These are phyloP conservation scores for Akebia trifoliata DNA, from an alignment of 164 flowering plant species.

Conservation along the genomic window DNA sequence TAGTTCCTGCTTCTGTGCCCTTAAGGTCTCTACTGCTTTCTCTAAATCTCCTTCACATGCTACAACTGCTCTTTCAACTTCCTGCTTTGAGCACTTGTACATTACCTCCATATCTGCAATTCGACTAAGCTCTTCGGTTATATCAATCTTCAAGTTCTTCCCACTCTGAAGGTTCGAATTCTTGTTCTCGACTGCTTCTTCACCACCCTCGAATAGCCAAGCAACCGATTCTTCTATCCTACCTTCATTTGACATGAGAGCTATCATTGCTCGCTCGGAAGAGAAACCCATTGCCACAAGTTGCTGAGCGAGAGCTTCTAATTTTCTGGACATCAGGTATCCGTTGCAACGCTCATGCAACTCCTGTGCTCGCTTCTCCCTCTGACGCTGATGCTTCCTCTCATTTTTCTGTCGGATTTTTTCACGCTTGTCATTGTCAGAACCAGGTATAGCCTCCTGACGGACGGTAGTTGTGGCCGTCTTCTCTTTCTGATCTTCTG, in stretches of 20 bases:
- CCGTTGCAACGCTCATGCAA: constrained; percentile 78
- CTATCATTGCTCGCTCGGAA: constrained; percentile 79
- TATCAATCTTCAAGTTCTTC: constrained; percentile 73
- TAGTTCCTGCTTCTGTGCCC: constrained; percentile 47
- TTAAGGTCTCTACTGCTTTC: constrained; percentile 63
- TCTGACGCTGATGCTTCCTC: constrained; percentile 93
- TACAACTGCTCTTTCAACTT: constrained; percentile 82
- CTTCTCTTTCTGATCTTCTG: constrained; percentile 91
- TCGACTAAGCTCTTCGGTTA: constrained; percentile 75
- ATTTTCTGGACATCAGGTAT: constrained; percentile 91
- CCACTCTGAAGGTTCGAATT: constrained; percentile 34
- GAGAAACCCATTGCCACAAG: constrained; percentile 92
- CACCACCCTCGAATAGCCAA: constrained; percentile 79
- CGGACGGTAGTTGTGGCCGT: constrained; percentile 24
- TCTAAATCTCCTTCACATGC: constrained; percentile 83
- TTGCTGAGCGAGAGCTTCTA: constrained; percentile 79
- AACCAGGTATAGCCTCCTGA: constrained; percentile 59
- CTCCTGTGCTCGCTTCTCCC: constrained; percentile 88
- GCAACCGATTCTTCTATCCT: constrained; percentile 75
- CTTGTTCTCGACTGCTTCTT: constrained; percentile 37
- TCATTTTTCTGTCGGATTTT: constrained; percentile 93
- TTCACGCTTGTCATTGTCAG: constrained; percentile 87
- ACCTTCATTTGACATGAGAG: constrained; percentile 86
- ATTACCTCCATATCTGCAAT: constrained; percentile 62
- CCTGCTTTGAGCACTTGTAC: constrained; percentile 70